Evolutionary conservation across 2,329 filamentous ascomycete genomes (phyloP).

Genomic region (Cercospora sp.): DNA sequence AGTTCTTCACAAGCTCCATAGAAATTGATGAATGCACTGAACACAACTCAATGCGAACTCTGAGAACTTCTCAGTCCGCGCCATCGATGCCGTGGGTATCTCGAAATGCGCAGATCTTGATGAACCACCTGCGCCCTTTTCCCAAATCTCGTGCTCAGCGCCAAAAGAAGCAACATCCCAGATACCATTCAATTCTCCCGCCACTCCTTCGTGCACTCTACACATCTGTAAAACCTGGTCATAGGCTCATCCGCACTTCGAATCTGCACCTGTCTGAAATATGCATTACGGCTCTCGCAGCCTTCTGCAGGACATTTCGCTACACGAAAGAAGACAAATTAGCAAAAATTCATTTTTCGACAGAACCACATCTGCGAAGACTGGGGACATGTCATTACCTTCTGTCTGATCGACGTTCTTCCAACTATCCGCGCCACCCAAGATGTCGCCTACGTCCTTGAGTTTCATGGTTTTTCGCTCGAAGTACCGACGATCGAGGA

Average conservation of each 20-base stretch:
- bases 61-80: not conserved
- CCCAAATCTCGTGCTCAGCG: not conserved
- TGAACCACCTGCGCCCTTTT: not conserved
- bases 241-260: constrained; percentile 97
- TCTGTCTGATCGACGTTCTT: constrained; percentile 84
- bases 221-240: constrained; percentile 85
- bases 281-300: constrained; percentile 81
- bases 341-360: not conserved
- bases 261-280: constrained; percentile 97
- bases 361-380: too few relatives aligned
- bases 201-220: constrained; percentile 49
- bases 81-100: constrained; percentile 7
- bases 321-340: constrained; percentile 33
- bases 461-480: constrained; percentile 78
- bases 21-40: not conserved
- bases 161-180: not conserved
- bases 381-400: constrained; percentile 42
- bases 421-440: constrained; percentile 86
- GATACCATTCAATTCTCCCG: constrained; percentile 41
- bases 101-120: not conserved
- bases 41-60: not conserved
- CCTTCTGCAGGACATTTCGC: constrained; percentile 79
- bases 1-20: constrained; percentile 5
- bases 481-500: constrained; percentile 76
- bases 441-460: constrained; percentile 85